Evolutionary conservation across 129 eudicot species (phyloP).

Genomic region (Helianthus annuus): DNA sequence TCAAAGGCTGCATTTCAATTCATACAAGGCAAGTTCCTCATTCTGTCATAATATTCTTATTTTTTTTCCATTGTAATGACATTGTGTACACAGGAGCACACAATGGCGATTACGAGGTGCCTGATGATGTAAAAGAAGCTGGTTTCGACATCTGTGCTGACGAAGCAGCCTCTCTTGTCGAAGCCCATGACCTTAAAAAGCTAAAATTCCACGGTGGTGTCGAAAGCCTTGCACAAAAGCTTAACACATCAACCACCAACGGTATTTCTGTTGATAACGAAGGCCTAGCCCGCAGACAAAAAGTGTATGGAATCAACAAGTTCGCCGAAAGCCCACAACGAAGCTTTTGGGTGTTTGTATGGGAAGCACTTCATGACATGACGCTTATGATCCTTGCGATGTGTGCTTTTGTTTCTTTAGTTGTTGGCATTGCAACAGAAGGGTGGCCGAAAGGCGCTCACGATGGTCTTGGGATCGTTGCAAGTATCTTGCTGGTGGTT

Average conservation of each 20-base stretch:
- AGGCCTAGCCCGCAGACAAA: conserved; percentile 49
- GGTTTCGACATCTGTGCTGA: conserved; percentile 90
- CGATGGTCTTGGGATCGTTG: conserved; percentile 96
- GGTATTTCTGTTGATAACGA: conserved; percentile 55
- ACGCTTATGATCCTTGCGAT: conserved; percentile 92
- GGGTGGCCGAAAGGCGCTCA: conserved; percentile 98
- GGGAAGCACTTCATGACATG: conserved; percentile 99
- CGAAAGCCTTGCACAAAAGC: conserved; percentile 63
- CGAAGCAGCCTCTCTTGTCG: conserved; percentile 81
- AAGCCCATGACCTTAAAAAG: conserved; percentile 85
- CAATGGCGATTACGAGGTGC: conserved; percentile 66
- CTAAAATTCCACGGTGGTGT: conserved; percentile 84
- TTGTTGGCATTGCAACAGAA: conserved; percentile 88
- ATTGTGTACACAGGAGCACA: conserved; percentile 60
- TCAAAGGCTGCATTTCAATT: conserved; percentile 98
- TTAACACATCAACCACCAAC: conserved; percentile 57
- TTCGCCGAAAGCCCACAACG: conserved; percentile 63
- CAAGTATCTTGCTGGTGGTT: conserved; percentile 85
- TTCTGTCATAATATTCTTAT: conserved; percentile 2
- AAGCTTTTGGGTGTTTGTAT: conserved; percentile 93
- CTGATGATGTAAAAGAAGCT: conserved; percentile 76
- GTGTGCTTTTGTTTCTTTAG: conserved; percentile 87
- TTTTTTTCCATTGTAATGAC: neutral
- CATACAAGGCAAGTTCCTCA: conserved; percentile 62
- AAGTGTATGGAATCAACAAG: conserved; percentile 70